Conservation (phyloP, 179 eudicot genomes). For the Patellifolia procumbens region DNA sequence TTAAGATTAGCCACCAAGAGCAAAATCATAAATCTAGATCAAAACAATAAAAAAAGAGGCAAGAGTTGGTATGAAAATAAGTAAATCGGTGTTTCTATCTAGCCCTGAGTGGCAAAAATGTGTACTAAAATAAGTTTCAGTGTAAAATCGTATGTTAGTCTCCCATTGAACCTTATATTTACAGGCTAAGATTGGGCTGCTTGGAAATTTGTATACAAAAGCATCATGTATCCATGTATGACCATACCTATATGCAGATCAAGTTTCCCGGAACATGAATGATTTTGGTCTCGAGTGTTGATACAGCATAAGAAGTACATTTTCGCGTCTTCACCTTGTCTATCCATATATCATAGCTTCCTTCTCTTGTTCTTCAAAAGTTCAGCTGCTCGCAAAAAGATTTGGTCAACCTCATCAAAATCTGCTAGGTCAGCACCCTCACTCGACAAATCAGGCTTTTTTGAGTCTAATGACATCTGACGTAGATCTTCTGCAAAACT, state of each 20-base stretch:
- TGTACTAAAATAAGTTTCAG: too few species aligned
- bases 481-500: conserved; percentile 59
- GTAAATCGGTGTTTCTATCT: too few species aligned
- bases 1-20: neutral
- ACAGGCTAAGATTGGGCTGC: neutral
- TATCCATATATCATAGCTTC: neutral
- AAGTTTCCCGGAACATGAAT: too few species aligned
- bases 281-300: neutral
- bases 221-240: neutral
- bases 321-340: too few species aligned
- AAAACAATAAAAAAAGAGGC: neutral
- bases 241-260: neutral
- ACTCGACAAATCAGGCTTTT: conserved; percentile 31
- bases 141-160: too few species aligned
- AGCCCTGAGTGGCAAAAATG: too few species aligned
- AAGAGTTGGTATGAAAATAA: too few species aligned
- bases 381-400: conserved; percentile 83
- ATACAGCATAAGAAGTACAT: neutral
- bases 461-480: conserved; percentile 50
- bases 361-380: conserved; percentile 67
- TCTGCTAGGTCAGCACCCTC: conserved; percentile 48
- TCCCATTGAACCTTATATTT: neutral
- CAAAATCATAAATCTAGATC: neutral
- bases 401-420: conserved; percentile 77
- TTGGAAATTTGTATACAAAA: neutral